Base-by-base conservation (phyloP, 345 rosid genomes). In the Brassica cretica region DNA sequence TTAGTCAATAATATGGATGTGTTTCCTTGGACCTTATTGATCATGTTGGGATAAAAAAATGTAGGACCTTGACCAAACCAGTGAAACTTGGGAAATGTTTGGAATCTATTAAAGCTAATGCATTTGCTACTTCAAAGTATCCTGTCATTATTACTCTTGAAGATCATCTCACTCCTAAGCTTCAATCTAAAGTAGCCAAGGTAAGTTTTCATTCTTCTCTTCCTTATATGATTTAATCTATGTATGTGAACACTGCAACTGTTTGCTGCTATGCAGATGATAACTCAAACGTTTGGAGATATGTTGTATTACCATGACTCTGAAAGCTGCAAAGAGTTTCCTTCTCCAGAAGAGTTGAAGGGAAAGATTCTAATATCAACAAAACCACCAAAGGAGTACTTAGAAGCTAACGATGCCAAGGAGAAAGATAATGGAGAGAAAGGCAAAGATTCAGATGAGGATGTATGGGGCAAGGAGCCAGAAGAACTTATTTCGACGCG, bases 81-180 rank as follows among this genome's bases (percentile, higher is more conserved):
- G 99, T 93, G 68, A 89, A 88, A 59, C 84, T 91, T 2, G 84
- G 83, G 14, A 86, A 86, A 72, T 91, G 97, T 78, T 83, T 89
- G 80, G 85, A 83, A 35, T 88, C 94, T 3, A 90, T 91, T 66
- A 88, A 84, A 80, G 88, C 86, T 49, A 62, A 91, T 80, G 93
- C 97, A 32, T 91, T 91, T 76, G 15, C 39, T 35, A 84, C 87
- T 75, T 89, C 93, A 33, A 89, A 86, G 3, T 91, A 84, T 69
- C 94, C 94, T 18, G 90, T 91, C 39, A 86, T 91, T 29, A 87
- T 89, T 41, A 89, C 97, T 70, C 89, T 91, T 4, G 97, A 90
- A 80, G 94, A 88, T 80, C 94, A 91, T 79, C 87, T 91, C 70
- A 85, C 89, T 8, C 83, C 93, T n/a, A 86, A 85, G 66, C 93